A percentile compares a stretch with the other conserved stretches of the same genome.
Evolutionary conservation across 257 asterid genomes (phyloP).

Genomic region (Lycium barbarum): DNA sequence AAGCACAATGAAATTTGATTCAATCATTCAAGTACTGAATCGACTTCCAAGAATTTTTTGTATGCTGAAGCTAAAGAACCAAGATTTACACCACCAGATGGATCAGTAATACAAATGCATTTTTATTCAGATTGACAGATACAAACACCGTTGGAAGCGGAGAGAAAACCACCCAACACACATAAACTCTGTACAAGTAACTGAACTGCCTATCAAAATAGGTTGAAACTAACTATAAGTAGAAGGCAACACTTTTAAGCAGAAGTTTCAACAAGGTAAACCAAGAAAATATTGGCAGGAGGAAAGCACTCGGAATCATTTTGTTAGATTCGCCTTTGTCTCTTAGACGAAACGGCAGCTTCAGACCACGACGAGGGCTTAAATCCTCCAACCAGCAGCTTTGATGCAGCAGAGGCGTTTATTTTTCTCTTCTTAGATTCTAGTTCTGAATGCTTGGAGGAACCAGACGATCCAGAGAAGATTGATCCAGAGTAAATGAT

Average conservation of each 20-base stretch:
- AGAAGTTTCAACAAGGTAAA: not conserved
- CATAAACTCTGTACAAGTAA: conserved; percentile 11
- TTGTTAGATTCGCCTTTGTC: conserved; percentile 21
- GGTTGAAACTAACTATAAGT: not conserved
- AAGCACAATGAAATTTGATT: too few species aligned
- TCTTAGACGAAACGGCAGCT: conserved; percentile 40
- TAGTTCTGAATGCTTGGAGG: conserved; percentile 63
- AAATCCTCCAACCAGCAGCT: conserved; percentile 69
- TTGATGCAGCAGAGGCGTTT: conserved; percentile 69
- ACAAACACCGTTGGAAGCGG: not conserved
- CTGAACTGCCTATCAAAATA: not conserved
- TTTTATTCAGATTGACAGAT: not conserved
- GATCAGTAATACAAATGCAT: not conserved
- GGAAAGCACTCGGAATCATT: not conserved
- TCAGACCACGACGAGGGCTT: conserved; percentile 73
- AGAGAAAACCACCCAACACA: not conserved
- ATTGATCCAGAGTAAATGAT: conserved; percentile 73
- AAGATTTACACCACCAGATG: not conserved
- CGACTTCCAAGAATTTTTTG: not conserved
- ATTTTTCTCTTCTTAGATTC: conserved; percentile 83
- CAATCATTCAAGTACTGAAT: not conserved
- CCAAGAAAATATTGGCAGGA: not conserved
- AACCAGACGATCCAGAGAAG: conserved; percentile 69
- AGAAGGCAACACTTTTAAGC: not conserved
- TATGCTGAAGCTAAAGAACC: not conserved